Conservation (phyloP, 2,329 filamentous ascomycete genomes). For the Chaetomiaceae sp. region DNA sequence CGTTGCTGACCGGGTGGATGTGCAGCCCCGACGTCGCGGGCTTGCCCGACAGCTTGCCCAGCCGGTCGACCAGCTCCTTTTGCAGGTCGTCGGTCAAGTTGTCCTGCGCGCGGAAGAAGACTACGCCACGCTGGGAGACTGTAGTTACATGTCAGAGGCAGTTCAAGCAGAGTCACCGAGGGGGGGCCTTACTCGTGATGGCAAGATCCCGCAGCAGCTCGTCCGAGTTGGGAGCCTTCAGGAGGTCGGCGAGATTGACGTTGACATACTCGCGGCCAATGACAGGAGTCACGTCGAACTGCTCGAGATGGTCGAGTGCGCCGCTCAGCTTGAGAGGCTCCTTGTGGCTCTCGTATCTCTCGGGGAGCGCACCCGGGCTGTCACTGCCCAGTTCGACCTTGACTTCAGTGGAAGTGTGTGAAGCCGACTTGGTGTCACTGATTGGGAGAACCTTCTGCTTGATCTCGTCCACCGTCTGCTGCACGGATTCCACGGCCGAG, state of each 20-base stretch:
- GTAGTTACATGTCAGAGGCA: neutral
- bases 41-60: conserved; percentile 55
- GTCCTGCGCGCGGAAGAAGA: conserved; percentile 58
- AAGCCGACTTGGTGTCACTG: too few relatives aligned
- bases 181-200: conserved; percentile 49
- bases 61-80: conserved; percentile 51
- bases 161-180: too few relatives aligned
- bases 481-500: too few relatives aligned
- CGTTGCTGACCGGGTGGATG: conserved; percentile 54
- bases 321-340: conserved; percentile 45
- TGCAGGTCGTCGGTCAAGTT: conserved; percentile 52
- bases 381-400: too few relatives aligned
- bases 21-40: conserved; percentile 52
- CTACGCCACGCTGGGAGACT: conserved; percentile 59
- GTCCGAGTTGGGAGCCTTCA: conserved; percentile 56
- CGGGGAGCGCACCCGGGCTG: too few relatives aligned
- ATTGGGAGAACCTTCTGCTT: too few relatives aligned
- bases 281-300: conserved; percentile 54
- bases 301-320: conserved; percentile 44
- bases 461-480: too few relatives aligned
- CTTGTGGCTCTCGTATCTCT: too few relatives aligned
- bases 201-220: conserved; percentile 59
- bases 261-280: conserved; percentile 58
- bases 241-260: conserved; percentile 53
- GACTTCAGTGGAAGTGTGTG: too few relatives aligned